Evolutionary conservation across 345 rosid species (phyloP).

Genomic region (Syzygium grande): DNA sequence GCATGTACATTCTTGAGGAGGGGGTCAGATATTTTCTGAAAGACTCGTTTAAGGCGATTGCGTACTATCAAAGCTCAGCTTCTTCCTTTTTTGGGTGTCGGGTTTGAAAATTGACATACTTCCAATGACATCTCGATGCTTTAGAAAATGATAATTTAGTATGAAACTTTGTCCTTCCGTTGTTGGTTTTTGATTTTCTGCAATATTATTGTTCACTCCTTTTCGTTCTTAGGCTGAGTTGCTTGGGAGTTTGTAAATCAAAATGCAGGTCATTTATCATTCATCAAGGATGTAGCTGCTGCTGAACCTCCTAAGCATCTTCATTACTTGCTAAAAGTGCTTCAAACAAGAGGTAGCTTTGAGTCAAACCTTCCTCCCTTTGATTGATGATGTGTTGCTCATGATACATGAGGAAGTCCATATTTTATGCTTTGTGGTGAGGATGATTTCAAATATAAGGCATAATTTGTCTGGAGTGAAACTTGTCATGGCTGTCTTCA

Average conservation of each 20-base stretch:
- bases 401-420: neutral
- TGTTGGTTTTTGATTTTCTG: neutral
- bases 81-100: neutral
- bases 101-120: neutral
- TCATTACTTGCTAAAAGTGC: constrained; percentile 58
- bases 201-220: neutral
- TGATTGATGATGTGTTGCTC: neutral
- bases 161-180: neutral
- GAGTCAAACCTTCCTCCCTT: neutral
- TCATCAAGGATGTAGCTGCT: constrained; percentile 66
- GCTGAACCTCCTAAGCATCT: constrained; percentile 69
- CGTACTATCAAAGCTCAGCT: neutral
- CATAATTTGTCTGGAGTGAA: neutral
- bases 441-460: neutral
- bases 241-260: neutral
- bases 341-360: constrained; percentile 54
- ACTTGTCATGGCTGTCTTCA: neutral
- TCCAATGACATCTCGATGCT: neutral
- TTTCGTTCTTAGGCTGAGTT: neutral
- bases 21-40: neutral
- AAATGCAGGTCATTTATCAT: constrained; percentile 56
- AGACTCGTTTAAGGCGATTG: neutral
- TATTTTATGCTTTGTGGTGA: neutral
- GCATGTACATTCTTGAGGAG: neutral
- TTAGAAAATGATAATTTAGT: neutral